A percentile compares a stretch with the other conserved stretches of the same genome.
Evolutionary conservation across 1,284 basidiomycete species (phyloP).

Genomic region (Trichosporon sp.): DNA sequence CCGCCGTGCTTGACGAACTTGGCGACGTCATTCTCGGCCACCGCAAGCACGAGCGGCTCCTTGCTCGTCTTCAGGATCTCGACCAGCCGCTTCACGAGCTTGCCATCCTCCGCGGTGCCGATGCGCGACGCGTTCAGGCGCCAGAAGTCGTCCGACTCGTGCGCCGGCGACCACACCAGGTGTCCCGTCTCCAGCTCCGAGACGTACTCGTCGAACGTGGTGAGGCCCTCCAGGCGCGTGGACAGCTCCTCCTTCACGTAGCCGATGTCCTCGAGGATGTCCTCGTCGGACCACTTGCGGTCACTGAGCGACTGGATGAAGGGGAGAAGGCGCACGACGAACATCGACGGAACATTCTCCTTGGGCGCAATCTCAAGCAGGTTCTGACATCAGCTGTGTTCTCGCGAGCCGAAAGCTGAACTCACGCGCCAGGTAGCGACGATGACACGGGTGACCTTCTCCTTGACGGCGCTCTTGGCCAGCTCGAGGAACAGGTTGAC

Average conservation of each 20-base stretch:
- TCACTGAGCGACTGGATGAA: slow-evolving; percentile 77
- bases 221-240: slow-evolving; percentile 72
- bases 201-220: slow-evolving; percentile 88
- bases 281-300: slow-evolving; percentile 92
- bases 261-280: slow-evolving; percentile 84
- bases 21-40: slow-evolving; percentile 86
- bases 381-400: slow-evolving; percentile 57
- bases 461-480: slow-evolving; percentile 87
- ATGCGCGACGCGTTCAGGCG: slow-evolving; percentile 87
- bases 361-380: slow-evolving; percentile 59
- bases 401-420: background rate
- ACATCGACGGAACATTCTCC: slow-evolving; percentile 84
- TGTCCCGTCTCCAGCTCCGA: slow-evolving; percentile 87
- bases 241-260: slow-evolving; percentile 79
- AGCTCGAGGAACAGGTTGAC: slow-evolving; percentile 81
- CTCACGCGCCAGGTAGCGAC: slow-evolving; percentile 81
- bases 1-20: slow-evolving; percentile 82
- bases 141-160: slow-evolving; percentile 97
- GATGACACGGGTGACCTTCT: slow-evolving; percentile 95
- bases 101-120: slow-evolving; percentile 74
- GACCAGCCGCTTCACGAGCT: slow-evolving; percentile 75
- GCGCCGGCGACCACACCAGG: slow-evolving; percentile 89
- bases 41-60: slow-evolving; percentile 73
- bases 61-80: slow-evolving; percentile 64
- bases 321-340: slow-evolving; percentile 79